These are phyloP conservation scores for Euryodendron excelsum DNA, from an alignment of 148 eudicot species.

Conservation along the genomic window DNA sequence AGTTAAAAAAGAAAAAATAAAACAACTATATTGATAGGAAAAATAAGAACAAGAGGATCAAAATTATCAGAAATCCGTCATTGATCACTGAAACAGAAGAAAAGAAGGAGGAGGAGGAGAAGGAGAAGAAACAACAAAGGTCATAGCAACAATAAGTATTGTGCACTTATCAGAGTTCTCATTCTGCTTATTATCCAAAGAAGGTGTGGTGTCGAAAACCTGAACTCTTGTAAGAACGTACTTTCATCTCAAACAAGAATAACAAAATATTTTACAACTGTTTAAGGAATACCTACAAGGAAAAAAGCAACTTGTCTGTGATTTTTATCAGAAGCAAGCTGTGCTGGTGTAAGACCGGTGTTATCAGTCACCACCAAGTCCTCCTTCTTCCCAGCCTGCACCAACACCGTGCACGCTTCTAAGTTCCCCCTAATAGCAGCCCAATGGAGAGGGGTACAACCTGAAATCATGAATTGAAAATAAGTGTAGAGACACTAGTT, in stretches of 20 bases:
- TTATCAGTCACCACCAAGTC: constrained; percentile 82
- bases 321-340: constrained; percentile 94
- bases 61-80: too few relatives aligned
- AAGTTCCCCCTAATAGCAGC: constrained; percentile 97
- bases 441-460: constrained; percentile 99
- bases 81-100: neutral
- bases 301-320: constrained; percentile 99
- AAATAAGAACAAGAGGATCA: neutral
- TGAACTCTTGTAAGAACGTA: neutral
- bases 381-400: constrained; percentile 98
- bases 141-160: neutral
- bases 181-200: neutral
- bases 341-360: constrained; percentile 95
- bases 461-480: constrained; percentile 46
- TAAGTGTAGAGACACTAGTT: neutral
- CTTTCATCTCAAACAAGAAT: constrained; percentile 13
- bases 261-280: neutral
- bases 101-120: too few relatives aligned
- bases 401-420: constrained; percentile 98
- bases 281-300: constrained; percentile 77
- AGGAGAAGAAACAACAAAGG: neutral
- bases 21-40: neutral
- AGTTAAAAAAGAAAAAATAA: too few relatives aligned
- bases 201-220: neutral
- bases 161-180: neutral